Percentiles rank a stretch among this genome's conserved stretches.
Conservation (phyloP, 305 asterid species). For the Solanum aculeatissimum region DNA sequence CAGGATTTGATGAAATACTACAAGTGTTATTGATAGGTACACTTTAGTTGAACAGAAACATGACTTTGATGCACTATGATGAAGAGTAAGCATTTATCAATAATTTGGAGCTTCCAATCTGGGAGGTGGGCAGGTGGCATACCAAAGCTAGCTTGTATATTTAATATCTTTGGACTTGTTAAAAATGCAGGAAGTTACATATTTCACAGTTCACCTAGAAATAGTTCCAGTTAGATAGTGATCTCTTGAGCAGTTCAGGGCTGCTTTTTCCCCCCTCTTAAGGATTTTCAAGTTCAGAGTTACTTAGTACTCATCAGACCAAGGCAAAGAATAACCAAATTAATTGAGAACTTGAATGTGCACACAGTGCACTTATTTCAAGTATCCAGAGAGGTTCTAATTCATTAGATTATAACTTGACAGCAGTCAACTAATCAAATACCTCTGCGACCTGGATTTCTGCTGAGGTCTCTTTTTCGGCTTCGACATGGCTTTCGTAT, state of each 20-base stretch:
- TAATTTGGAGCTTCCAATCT: neutral
- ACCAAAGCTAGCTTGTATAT: neutral
- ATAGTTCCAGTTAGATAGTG: neutral
- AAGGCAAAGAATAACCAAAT: neutral
- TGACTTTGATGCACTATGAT: neutral
- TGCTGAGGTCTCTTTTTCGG: constrained; percentile 16
- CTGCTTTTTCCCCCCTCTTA: neutral
- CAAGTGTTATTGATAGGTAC: neutral
- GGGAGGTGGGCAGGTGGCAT: neutral
- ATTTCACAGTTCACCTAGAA: neutral
- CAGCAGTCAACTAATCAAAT: neutral
- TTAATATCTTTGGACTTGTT: neutral
- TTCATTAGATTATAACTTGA: neutral
- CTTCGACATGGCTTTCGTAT: constrained; percentile 13
- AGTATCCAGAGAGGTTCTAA: neutral
- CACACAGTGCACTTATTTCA: neutral
- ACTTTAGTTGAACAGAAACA: neutral
- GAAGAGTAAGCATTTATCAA: neutral
- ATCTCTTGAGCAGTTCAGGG: neutral
- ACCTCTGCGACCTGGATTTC: constrained; percentile 17
- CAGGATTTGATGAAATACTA: neutral
- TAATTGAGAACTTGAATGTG: neutral
- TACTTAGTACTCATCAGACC: neutral
- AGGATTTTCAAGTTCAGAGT: neutral
- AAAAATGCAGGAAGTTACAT: neutral